Base-by-base conservation (phyloP, 176 grass and related monocot genomes). In the Poa pratensis region DNA sequence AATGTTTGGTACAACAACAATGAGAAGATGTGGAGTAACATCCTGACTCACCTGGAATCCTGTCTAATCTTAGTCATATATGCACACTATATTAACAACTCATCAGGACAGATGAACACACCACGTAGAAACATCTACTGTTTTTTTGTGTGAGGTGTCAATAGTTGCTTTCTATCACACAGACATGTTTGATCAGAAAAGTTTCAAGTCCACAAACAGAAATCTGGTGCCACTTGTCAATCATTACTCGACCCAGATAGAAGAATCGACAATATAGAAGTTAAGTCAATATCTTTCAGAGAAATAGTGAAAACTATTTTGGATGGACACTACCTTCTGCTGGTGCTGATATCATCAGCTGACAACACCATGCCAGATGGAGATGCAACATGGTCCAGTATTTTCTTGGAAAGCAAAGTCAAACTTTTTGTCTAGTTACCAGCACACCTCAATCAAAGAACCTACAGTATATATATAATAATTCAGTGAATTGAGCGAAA, bases 1-100 rank as follows among this genome's bases (percentile, higher is more conserved):
- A 82, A 90, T 81, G 85, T 58, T 91, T 74, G 77, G 83, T 87
- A 58, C 69, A 88, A 69, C 85, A 54, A 83, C 15, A 76, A 83
- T 79, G 53, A 54, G 77, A 59, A 49, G 67, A 48, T 58, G 54
- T 89, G 76, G 84, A 75, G 15, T 83, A 35, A 83, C 37, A 26
- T 34, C 59, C 73, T 84, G 74, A 79, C 26, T 69, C 54, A 15
- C 70, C 76, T 83, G 74, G 30, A 91, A 69, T 69, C 73, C 39
- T 15, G 18, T 69, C 18, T 65, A 64, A 51, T 75, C 54, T 61
- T 66, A 42, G 46, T 69, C 64, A 6, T 37, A 75, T 43, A 61
- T 57, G 51, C 20, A 30, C 24, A 22, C 7, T 51, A 40, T 81
- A 48, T 52, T 50, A 77, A 76, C n/a, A 59, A 82, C 16, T 20